Conservation (phyloP, 257 asterid genomes). For the Primulina tabacum region DNA sequence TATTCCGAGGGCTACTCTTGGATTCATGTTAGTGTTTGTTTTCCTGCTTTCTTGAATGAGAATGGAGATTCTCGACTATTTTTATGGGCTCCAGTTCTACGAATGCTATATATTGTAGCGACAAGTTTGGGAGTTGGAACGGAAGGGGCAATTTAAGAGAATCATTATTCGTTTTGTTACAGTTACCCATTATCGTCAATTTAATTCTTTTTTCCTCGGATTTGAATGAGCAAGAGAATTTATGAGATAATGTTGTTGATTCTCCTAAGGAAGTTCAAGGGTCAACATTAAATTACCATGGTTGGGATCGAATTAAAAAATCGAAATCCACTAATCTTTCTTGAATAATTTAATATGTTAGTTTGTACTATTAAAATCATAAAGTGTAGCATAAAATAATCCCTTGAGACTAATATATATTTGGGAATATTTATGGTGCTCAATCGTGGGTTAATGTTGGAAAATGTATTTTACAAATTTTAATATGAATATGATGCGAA, state of each 20-base stretch:
- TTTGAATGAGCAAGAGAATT: background rate
- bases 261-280: background rate
- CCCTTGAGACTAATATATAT: no score
- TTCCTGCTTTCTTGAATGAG: no score
- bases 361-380: no score
- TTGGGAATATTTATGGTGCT: no score
- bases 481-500: no score
- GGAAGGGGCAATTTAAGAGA: background rate
- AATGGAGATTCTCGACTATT: no score
- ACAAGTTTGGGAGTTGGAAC: background rate
- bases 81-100: background rate
- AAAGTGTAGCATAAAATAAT: no score
- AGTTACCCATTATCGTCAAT: background rate
- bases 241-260: background rate
- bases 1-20: constrained; percentile 15
- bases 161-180: background rate
- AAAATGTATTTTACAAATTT: no score
- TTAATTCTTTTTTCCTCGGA: no score
- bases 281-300: background rate
- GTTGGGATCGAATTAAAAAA: background rate
- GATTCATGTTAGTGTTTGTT: constrained; percentile 14
- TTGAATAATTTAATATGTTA: no score
- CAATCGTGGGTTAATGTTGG: no score
- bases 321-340: no score
- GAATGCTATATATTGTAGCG: background rate